Conservation (phyloP, 495 filamentous ascomycete genomes). For the Neurospora tetrasperma region DNA sequence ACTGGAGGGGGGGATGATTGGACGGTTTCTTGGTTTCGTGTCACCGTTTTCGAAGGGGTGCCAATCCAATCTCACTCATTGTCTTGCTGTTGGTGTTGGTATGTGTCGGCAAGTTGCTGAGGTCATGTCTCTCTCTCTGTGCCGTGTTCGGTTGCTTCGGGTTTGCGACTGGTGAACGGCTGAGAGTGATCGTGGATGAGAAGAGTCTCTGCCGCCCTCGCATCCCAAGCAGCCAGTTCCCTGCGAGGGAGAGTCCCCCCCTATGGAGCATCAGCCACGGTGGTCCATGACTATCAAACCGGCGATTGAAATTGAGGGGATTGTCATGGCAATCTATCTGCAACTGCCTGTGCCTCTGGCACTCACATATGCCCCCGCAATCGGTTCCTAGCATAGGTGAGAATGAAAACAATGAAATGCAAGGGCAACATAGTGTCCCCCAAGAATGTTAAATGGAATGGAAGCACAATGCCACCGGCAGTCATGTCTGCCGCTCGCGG, state of each 20-base stretch:
- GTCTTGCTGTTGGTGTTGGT: not conserved
- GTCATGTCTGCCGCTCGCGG: too few relatives aligned
- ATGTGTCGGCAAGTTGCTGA: not conserved
- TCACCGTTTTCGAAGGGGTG: not conserved
- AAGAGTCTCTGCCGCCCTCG: not conserved
- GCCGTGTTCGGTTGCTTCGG: not conserved
- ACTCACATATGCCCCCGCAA: too few relatives aligned
- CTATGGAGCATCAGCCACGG: too few relatives aligned
- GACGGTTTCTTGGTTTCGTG: not conserved
- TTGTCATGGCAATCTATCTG: not conserved
- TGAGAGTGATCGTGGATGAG: not conserved
- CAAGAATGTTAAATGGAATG: not conserved
- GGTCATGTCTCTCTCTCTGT: not conserved
- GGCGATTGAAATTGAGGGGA: not conserved
- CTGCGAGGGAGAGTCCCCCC: not conserved
- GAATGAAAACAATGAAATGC: not conserved
- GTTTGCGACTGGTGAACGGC: not conserved
- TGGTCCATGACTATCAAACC: not conserved
- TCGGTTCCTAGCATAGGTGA: too few relatives aligned
- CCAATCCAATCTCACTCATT: not conserved
- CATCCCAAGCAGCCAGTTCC: too few relatives aligned
- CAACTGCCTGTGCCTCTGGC: not conserved
- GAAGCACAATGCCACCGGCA: too few relatives aligned
- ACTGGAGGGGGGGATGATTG: not conserved
- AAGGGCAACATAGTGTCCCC: not conserved